phyloP scores from a whole-genome alignment of 2,329 filamentous ascomycete species.

The Arthrobotrys megalospora region DNA sequence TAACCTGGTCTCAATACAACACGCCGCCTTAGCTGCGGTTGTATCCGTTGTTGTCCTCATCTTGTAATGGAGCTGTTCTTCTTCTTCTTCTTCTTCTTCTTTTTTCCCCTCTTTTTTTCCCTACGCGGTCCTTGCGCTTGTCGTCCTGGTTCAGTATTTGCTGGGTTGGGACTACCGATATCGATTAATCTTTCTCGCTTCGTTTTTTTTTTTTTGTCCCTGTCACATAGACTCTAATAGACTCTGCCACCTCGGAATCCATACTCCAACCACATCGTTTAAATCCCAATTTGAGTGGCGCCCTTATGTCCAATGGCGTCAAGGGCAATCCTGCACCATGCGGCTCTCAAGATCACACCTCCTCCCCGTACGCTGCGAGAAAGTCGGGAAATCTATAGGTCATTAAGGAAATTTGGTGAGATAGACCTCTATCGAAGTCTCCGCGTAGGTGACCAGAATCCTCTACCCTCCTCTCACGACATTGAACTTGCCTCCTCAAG shows the following conservation, averaged over 20 bases:
- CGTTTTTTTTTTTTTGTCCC: not conserved
- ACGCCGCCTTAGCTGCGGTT: not conserved
- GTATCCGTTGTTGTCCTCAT: not conserved
- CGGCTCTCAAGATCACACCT: conserved; percentile 44
- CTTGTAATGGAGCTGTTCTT: not conserved
- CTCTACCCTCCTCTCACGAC: not conserved
- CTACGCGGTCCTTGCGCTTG: not conserved
- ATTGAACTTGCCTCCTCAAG: not conserved
- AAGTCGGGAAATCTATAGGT: conserved; percentile 47
- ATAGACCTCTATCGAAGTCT: conserved; percentile 50
- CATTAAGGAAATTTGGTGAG: conserved; percentile 53
- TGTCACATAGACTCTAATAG: conserved; percentile 1
- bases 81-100: not conserved
- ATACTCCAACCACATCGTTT: not conserved
- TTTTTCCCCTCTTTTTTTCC: not conserved
- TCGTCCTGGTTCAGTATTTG: not conserved
- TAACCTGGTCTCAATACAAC: not conserved
- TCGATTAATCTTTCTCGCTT: not conserved
- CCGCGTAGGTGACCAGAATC: conserved; percentile 31
- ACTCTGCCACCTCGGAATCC: not conserved
- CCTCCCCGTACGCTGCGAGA: conserved; percentile 45
- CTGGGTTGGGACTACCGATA: not conserved
- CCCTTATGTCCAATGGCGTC: conserved; percentile 21
- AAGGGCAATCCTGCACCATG: conserved; percentile 41
- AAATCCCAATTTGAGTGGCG: not conserved